Base-by-base conservation (phyloP, 176 grass and related monocot species). In the Tillandsia leiboldiana region DNA sequence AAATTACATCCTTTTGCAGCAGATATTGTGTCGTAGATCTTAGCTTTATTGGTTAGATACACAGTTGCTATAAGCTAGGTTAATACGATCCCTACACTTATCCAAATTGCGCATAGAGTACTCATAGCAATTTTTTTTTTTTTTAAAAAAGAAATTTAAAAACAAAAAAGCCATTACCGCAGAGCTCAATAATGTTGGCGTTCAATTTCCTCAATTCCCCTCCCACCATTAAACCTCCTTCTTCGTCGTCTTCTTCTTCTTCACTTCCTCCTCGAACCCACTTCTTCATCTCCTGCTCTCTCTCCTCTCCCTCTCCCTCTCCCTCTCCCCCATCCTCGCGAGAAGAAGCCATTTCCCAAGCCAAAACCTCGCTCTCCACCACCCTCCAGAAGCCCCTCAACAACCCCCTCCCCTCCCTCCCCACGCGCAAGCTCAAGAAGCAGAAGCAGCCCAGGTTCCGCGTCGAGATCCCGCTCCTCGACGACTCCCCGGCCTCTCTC, bases 401-500 rank as follows among this genome's bases (percentile, higher is more conserved):
- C 73, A 91, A 77, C 70, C 64, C 81, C 10, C 11, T 73, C 22
- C 70, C 78, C 22, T 68, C 78, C 42, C 74, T 66, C 56, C 79
- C 81, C n/a, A 80, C 54, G 42, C 70, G 76, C 27, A 96, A 91
- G 72, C 12, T 83, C n/a, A 91, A 87, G 86, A 72, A 78, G 57
- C 88, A 85, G 75, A 83, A 84, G 50, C 88, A 96, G 63, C 42
- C 77, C 3, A 78, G 81, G 71, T 76, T 84, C 86, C 88, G 88
- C 29, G 83, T 87, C 18, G 92, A 96, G 92, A 91, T 91, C 68
- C 92, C 86, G 49, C 75, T 96, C 49, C 75, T 87, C 26, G 88
- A 96, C 33, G 86, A 91, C 77, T 96, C 92, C 18, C 83, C 83
- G 2, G 75, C 65, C 23, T 89, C 88, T 56, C 76, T 92, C 66